Base-by-base conservation (phyloP, 2,329 filamentous ascomycete genomes). In the Magnaporthiopsis incrustans region DNA sequence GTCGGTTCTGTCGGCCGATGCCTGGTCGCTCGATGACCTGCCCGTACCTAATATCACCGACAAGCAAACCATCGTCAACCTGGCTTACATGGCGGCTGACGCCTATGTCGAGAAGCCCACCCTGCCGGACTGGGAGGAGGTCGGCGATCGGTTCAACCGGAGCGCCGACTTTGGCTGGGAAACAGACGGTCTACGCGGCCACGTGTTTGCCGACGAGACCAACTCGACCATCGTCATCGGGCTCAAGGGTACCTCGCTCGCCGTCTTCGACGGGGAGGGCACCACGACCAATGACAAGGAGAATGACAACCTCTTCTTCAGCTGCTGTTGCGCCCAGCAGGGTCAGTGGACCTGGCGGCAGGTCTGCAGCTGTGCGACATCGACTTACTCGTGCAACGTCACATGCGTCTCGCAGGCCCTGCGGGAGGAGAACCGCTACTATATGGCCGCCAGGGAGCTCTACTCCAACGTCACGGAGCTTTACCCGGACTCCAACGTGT, bases 291-390 rank as follows among this genome's bases (percentile, higher is more conserved):
- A 97, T 69, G 95, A 99, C 78, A 99, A 99, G 78, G 81, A 93
- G 71, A 99, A 98, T 74, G 95, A 99, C 77, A 99, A 99, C 73
- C 82, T 99, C 12, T 97, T 96, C 77, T 97, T 97, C 78, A 96
- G 93, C 73, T 99, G 95, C 78, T 99, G 95, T 76, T 99, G 95
- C 76, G 95, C 87, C 4, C 92, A 97, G 77, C 93, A 96, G 70
- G 92, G 93, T 0, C 91, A 92, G 68, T 92, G 88, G 78, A 86
- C 92, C 22, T 97, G 92, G 89, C 88, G 90, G 66, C 89, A 96
- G 73, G 92, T 97, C 64, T 99, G 95, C 76, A 90, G 97, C 74
- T 99, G 95, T 74, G 91, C 92, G 67, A 91, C 90, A 1, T 85
- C 87, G 14, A 91, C 92, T 1, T 98, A 92, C 73, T 88, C 89